Evolutionary conservation across 345 rosid species (phyloP).

Genomic region (Pugionium cornutum): DNA sequence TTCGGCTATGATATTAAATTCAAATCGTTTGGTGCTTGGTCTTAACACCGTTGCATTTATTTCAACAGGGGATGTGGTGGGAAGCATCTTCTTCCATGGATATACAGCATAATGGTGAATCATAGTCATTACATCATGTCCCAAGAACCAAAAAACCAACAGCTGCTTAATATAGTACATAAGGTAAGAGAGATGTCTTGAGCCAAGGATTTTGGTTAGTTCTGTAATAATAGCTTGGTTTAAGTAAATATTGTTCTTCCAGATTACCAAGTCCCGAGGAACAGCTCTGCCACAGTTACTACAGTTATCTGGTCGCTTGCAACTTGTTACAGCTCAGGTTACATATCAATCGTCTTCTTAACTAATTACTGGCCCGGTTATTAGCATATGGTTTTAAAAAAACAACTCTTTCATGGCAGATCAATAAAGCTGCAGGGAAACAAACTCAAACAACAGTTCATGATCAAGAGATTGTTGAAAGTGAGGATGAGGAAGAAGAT

Average conservation of each 20-base stretch:
- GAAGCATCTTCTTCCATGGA: conserved; percentile 71
- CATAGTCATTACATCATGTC: conserved; percentile 58
- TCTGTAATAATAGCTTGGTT: conserved; percentile 14
- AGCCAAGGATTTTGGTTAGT: conserved; percentile 13
- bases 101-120: conserved; percentile 69
- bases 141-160: conserved; percentile 49
- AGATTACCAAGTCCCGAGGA: conserved; percentile 66
- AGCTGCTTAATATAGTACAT: conserved; percentile 54
- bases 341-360: conserved; percentile 13
- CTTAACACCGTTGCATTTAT: neutral
- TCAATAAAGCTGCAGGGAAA: conserved; percentile 57
- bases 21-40: neutral
- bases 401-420: conserved; percentile 44
- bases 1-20: neutral
- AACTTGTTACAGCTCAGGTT: conserved; percentile 83
- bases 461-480: conserved; percentile 48
- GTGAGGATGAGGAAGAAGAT: conserved; percentile 62
- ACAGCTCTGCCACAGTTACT: conserved; percentile 63
- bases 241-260: conserved; percentile 27
- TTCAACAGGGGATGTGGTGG: conserved; percentile 61
- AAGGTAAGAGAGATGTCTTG: conserved; percentile 52
- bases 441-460: conserved; percentile 38
- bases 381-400: neutral
- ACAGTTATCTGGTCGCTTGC: conserved; percentile 80
- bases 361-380: neutral